phyloP scores from a whole-genome alignment of 768 basidiomycete species.

The Phylloporus scabripes region DNA sequence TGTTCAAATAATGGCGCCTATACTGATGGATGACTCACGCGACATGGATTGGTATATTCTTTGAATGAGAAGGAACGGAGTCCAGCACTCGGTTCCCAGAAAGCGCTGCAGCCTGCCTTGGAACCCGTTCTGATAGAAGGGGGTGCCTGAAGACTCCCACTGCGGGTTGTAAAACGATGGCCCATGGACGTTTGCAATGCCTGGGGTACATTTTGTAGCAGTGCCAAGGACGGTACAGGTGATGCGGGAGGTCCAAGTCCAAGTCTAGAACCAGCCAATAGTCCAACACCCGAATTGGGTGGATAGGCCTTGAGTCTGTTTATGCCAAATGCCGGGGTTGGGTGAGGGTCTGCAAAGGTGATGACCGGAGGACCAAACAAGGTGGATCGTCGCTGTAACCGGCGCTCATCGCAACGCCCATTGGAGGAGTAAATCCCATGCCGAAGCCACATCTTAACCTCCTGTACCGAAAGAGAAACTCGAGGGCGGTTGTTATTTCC shows the following conservation, averaged over 20 bases:
- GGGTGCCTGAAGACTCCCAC: constrained; percentile 26
- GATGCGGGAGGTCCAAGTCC: constrained; percentile 4
- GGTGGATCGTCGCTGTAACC: constrained; percentile 13
- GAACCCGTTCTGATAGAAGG: constrained; percentile 17
- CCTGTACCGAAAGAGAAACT: constrained; percentile 45
- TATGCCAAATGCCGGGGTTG: constrained; percentile 16
- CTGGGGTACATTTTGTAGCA: constrained; percentile 12
- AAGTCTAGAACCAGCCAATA: constrained; percentile 8
- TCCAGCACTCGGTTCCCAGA: no score
- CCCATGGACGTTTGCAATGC: constrained; percentile 13
- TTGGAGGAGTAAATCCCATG: constrained; percentile 21
- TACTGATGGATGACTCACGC: no score
- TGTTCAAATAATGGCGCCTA: no score
- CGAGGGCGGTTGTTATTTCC: constrained; percentile 51
- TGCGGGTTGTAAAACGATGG: constrained; percentile 19
- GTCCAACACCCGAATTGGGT: constrained; percentile 4
- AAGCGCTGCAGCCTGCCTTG: no score
- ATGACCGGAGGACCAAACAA: constrained; percentile 12
- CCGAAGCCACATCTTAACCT: constrained; percentile 24
- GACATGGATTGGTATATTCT: no score
- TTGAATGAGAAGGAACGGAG: no score
- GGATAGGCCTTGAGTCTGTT: constrained; percentile 22
- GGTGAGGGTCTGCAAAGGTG: constrained; percentile 13
- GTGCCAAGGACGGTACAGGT: neutral
- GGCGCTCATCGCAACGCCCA: constrained; percentile 18